A percentile compares a stretch with the other conserved stretches of the same genome.
Evolutionary conservation across 2,329 filamentous ascomycete genomes (phyloP).

Genomic region (Hypocrella siamensis): DNA sequence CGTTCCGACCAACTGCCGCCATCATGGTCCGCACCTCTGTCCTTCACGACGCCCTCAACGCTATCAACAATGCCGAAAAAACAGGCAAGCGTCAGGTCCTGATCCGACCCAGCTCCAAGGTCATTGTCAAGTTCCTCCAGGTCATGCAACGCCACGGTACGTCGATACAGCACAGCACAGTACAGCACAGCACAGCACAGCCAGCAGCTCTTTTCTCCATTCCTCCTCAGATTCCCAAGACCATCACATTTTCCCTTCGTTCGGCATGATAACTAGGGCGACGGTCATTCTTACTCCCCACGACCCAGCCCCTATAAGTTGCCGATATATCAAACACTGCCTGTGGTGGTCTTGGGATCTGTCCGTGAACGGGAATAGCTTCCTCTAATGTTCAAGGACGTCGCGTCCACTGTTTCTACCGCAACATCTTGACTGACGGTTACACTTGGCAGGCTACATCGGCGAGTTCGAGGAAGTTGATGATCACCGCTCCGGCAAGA

Average conservation of each 20-base stretch:
- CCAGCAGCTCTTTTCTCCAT: background rate
- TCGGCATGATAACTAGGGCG: conserved; percentile 99
- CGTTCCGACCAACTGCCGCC: conserved; percentile 38
- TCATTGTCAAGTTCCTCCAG: conserved; percentile 97
- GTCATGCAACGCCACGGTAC: conserved; percentile 99
- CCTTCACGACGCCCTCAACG: conserved; percentile 97
- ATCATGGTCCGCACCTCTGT: conserved; percentile 99
- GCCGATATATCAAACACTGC: conserved; percentile 77
- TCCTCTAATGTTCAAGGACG: conserved; percentile 6
- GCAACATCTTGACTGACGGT: conserved; percentile 48
- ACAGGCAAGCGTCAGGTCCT: conserved; percentile 97
- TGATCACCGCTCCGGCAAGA: conserved; percentile 99
- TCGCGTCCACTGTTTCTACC: conserved; percentile 81
- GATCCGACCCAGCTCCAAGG: conserved; percentile 97
- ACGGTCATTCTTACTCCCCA: conserved; percentile 57
- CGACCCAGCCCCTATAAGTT: conserved; percentile 99
- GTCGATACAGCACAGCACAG: conserved; percentile 22
- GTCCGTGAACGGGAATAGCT: conserved; percentile 9
- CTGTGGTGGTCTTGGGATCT: conserved; percentile 71
- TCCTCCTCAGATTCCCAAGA: conserved; percentile 6
- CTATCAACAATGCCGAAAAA: conserved; percentile 99
- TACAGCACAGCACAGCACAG: too few species aligned
- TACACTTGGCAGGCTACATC: conserved; percentile 63
- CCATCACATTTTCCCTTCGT: conserved; percentile 36
- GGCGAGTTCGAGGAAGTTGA: conserved; percentile 99